phyloP scores from a whole-genome alignment of 345 rosid genomes.

The Citrus sp. region DNA sequence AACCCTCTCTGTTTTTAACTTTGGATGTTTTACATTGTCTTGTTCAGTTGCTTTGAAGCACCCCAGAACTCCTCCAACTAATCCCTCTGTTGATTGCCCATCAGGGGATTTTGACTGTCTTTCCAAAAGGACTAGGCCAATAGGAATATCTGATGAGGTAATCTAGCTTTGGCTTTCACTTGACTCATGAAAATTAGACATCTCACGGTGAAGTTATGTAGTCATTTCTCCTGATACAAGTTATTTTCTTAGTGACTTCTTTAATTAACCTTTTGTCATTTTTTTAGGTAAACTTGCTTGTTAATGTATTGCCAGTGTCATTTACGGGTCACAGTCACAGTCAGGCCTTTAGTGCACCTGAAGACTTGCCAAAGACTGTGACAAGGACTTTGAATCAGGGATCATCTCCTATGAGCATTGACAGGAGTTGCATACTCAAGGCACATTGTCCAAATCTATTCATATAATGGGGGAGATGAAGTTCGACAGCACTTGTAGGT shows the following conservation, averaged over 20 bases:
- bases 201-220: neutral
- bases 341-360: constrained; percentile 66
- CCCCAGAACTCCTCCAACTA: constrained; percentile 95
- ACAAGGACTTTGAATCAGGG: constrained; percentile 76
- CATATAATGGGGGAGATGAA: constrained; percentile 2
- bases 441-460: constrained; percentile 87
- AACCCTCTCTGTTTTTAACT: constrained; percentile 13
- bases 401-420: constrained; percentile 84
- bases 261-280: neutral
- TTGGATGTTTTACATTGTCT: constrained; percentile 18
- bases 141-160: constrained; percentile 96
- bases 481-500: too few species aligned
- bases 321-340: constrained; percentile 85
- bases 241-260: constrained; percentile 2
- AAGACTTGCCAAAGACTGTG: constrained; percentile 83
- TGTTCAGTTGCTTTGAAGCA: constrained; percentile 79
- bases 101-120: constrained; percentile 87
- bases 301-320: constrained; percentile 74
- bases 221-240: constrained; percentile 5
- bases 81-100: constrained; percentile 77
- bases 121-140: constrained; percentile 83
- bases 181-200: neutral
- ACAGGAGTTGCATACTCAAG: constrained; percentile 93
- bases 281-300: constrained; percentile 72
- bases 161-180: constrained; percentile 12